These are phyloP conservation scores for Leucocoprinus birnbaumii DNA, from an alignment of 768 basidiomycete species.

Conservation along the genomic window DNA sequence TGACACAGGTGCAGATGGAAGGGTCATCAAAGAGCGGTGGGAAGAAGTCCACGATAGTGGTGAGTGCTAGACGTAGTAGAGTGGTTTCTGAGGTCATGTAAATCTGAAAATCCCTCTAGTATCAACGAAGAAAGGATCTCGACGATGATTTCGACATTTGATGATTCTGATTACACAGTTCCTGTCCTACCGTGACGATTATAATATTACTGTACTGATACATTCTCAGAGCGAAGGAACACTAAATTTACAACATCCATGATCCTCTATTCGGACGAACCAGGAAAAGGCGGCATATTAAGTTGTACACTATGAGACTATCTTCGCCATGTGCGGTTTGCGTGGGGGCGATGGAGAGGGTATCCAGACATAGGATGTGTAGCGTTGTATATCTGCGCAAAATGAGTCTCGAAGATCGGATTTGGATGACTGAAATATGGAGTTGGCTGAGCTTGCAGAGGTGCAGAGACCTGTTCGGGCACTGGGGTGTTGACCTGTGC, in stretches of 20 bases:
- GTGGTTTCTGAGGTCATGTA: not conserved
- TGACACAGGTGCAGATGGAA: slow-evolving; percentile 16
- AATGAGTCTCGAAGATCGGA: slow-evolving; percentile 1
- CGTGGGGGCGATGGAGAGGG: slow-evolving; percentile 1
- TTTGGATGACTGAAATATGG: slow-evolving; percentile 5
- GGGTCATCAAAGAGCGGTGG: slow-evolving; percentile 46
- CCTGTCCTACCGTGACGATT: not conserved
- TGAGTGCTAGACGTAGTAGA: slow-evolving; percentile 25
- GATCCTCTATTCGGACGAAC: not conserved
- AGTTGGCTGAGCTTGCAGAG: not conserved
- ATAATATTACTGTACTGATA: not conserved
- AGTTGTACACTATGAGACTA: not conserved
- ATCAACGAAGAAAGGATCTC: slow-evolving; percentile 61
- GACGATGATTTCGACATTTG: slow-evolving; percentile 66
- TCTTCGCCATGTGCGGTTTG: slow-evolving; percentile 9
- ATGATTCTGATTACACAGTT: slow-evolving; percentile 24
- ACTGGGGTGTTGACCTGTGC: not conserved
- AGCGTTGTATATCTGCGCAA: slow-evolving; percentile 2
- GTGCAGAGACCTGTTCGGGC: not conserved
- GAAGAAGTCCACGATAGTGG: slow-evolving; percentile 61
- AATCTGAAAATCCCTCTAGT: slow-evolving; percentile 29
- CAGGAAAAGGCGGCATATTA: not conserved
- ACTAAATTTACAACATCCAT: not conserved
- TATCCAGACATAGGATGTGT: slow-evolving; percentile 8
- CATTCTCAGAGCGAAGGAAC: not conserved